Base-by-base conservation (phyloP, 2,329 filamentous ascomycete species). In the Aspergillus hiratsukae region DNA sequence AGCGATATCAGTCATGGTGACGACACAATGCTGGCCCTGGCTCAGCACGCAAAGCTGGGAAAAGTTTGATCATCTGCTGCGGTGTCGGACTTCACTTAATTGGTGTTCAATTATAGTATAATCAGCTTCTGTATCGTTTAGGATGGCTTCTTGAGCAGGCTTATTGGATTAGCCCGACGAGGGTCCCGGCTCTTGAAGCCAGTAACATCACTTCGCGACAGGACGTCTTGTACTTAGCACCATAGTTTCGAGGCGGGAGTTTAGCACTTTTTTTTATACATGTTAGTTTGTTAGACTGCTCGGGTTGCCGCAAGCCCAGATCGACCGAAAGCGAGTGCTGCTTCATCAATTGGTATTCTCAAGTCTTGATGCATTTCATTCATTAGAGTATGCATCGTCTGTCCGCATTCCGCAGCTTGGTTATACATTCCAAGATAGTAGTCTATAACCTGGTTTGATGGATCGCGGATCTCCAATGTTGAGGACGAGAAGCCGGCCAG, bases 51-150 rank as follows among this genome's bases (percentile, higher is more conserved):
- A 27, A 52, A 52, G 40, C 31, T 45, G 40, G 17, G 14, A 14
- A 27, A 52, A 4, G 6, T 19, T 51, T 40, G 19, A 60, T 58
- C 60, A 51, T 23, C 1, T 7, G 43, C 10, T 46, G 43, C 10
- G 21, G 5, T 14, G 31, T 7, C 14, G 17, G 31, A 17, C 31
- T 37, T 17, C 31, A 3, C 14, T 35, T 7, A 8, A 37, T 17
- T 37, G 31, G 31, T 37, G 14, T 37, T 37, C 14, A 4, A 35
- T 35, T 14, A 37, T 17, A 17, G 31, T 7, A 17, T 37, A 17
- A 17, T 37, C 31, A 37, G 31, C 3, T 37, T 37, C 31, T 37
- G 31, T 14, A 37, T 37, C 17, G 31, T 37, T 37, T 37, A 37
- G 14, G 31, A 37, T 37, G 31, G 43, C 43, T 45, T 23, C 19